Conservation (phyloP, 2,329 filamentous ascomycete species). For the Alternaria sp. region DNA sequence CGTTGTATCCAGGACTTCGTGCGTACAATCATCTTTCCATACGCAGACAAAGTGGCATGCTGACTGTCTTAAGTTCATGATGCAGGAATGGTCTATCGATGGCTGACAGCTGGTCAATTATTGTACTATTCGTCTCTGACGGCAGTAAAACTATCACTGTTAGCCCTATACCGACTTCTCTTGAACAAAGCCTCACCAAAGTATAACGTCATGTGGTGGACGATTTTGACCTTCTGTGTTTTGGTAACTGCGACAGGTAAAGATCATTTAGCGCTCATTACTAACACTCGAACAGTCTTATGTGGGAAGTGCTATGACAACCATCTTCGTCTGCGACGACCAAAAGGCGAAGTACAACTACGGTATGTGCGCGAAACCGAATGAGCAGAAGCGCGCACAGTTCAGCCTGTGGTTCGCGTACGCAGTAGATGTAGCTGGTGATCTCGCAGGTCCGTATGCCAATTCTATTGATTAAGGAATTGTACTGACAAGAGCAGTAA, state of each 20-base stretch:
- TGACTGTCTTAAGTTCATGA: conserved; percentile 34
- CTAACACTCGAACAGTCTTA: conserved; percentile 34
- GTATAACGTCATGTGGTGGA: conserved; percentile 46
- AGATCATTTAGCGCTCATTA: neutral
- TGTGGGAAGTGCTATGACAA: conserved; percentile 46
- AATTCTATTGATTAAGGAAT: fast-evolving
- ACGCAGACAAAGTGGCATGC: conserved; percentile 31
- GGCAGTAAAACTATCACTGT: conserved; percentile 14
- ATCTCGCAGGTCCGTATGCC: conserved; percentile 34
- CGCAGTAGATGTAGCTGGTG: conserved; percentile 42
- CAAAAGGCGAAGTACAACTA: conserved; percentile 47
- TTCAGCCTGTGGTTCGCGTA: conserved; percentile 45
- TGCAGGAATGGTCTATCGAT: conserved; percentile 36
- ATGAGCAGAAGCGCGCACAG: conserved; percentile 13
- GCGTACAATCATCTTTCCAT: conserved; percentile 33
- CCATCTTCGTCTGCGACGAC: conserved; percentile 45
- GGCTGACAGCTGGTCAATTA: conserved; percentile 48
- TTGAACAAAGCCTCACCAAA: conserved; percentile 24
- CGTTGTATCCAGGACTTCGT: neutral
- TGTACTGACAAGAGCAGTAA: conserved; percentile 28
- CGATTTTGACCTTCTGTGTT: conserved; percentile 36
- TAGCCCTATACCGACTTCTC: conserved; percentile 48
- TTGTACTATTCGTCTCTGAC: conserved; percentile 19
- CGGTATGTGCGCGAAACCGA: conserved; percentile 28
- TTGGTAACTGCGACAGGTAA: neutral